Conservation (phyloP, 2,329 filamentous ascomycete genomes). For the Alternaria gaisen region DNA sequence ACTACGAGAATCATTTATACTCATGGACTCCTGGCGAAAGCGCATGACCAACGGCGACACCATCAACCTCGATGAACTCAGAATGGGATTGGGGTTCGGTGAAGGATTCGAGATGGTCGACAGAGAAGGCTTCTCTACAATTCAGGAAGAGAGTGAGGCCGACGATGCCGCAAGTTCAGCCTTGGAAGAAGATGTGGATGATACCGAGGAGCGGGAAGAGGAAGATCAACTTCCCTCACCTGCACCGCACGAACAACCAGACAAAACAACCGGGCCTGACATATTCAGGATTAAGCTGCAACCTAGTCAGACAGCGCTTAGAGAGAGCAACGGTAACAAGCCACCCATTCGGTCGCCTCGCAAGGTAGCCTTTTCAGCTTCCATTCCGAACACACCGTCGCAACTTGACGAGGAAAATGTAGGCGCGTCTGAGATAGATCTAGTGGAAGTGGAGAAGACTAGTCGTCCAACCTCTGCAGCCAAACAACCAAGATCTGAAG, state of each 20-base stretch:
- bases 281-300: slow-evolving; percentile 48
- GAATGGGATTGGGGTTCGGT: slow-evolving; percentile 69
- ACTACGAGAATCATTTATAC: slow-evolving; percentile 86
- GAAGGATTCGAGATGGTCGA: slow-evolving; percentile 53
- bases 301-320: slow-evolving; percentile 41
- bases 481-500: slow-evolving; percentile 27
- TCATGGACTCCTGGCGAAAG: slow-evolving; percentile 93
- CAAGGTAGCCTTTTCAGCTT: slow-evolving; percentile 51
- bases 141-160: slow-evolving; percentile 34
- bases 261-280: slow-evolving; percentile 35
- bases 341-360: slow-evolving; percentile 50
- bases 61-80: slow-evolving; percentile 68
- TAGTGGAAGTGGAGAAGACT: slow-evolving; percentile 31
- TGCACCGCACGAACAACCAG: slow-evolving; percentile 27
- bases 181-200: slow-evolving; percentile 42
- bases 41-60: slow-evolving; percentile 76
- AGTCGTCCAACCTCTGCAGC: slow-evolving; percentile 27
- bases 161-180: slow-evolving; percentile 39
- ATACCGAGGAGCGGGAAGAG: slow-evolving; percentile 22
- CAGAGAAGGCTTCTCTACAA: slow-evolving; percentile 40
- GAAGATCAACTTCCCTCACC: slow-evolving; percentile 33
- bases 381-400: slow-evolving; percentile 46
- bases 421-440: slow-evolving; percentile 39
- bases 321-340: slow-evolving; percentile 49
- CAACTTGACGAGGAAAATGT: slow-evolving; percentile 45